A percentile compares a stretch with the other conserved stretches of the same genome.
phyloP scores from a whole-genome alignment of 352 stramenopile genomes.

The Pythium diclinum region DNA sequence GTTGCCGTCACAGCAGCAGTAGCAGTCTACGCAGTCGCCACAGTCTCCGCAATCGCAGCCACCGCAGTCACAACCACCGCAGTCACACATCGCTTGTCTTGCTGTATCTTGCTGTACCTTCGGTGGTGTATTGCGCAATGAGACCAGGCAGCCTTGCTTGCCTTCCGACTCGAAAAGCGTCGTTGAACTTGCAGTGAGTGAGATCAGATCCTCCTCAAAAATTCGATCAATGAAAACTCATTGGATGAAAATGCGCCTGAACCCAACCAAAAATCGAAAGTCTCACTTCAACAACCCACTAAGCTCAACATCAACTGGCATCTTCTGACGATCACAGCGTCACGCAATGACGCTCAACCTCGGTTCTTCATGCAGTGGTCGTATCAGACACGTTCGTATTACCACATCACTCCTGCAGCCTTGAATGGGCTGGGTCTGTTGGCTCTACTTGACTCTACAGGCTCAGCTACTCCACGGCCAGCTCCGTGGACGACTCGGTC shows the following conservation, averaged over 20 bases:
- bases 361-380: too few relatives aligned
- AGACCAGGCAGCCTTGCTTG: neutral
- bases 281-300: neutral
- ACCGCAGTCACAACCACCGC: conserved; percentile 1
- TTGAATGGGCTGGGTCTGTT: neutral
- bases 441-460: neutral
- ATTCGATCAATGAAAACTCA: neutral
- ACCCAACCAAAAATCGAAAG: neutral
- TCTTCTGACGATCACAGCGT: too few relatives aligned
- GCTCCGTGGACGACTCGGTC: conserved; percentile 3
- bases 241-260: neutral
- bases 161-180: too few relatives aligned
- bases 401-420: too few relatives aligned
- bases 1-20: conserved; percentile 4
- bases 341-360: too few relatives aligned
- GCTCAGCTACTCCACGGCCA: conserved; percentile 16
- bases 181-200: too few relatives aligned
- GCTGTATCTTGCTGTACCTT: neutral
- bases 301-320: neutral
- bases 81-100: conserved; percentile 12
- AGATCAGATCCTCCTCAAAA: neutral
- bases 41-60: conserved; percentile 2
- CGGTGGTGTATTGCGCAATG: neutral
- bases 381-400: too few relatives aligned
- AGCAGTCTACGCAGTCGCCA: conserved; percentile 5